Evolutionary conservation across 192 early-diverging fungal genomes (phyloP).

Genomic region (Chytriomyces sp.): DNA sequence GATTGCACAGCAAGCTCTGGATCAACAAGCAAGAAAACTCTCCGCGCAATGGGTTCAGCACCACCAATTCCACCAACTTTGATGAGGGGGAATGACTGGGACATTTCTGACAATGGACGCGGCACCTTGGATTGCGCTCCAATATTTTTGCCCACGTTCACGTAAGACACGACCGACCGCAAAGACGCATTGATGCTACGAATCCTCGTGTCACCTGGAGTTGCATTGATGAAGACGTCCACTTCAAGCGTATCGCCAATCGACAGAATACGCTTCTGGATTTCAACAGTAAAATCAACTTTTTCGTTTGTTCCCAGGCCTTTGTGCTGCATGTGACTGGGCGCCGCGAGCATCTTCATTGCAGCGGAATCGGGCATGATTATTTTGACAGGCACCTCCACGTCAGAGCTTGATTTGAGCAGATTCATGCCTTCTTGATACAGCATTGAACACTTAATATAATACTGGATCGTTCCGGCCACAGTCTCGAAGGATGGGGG

Average conservation of each 20-base stretch:
- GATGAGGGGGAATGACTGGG: conserved; percentile 1
- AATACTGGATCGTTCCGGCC: conserved; percentile 16
- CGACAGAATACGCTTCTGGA: conserved; percentile 4
- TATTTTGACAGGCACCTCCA: conserved; percentile 27
- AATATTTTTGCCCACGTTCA: background rate
- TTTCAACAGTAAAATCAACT: conserved; percentile 4
- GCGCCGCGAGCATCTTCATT: background rate
- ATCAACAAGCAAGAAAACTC: conserved; percentile 7
- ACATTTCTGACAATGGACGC: conserved; percentile 4
- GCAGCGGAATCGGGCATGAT: conserved; percentile 22
- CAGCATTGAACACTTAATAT: conserved; percentile 24
- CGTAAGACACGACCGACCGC: conserved; percentile 4
- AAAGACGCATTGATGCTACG: conserved; percentile 20
- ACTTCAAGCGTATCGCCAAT: conserved; percentile 24
- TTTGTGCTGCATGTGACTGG: conserved; percentile 15
- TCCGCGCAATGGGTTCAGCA: conserved; percentile 5
- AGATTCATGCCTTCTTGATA: conserved; percentile 36
- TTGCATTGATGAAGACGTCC: conserved; percentile 11
- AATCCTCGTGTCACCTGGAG: conserved; percentile 9
- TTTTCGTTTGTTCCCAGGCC: background rate
- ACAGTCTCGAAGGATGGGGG: conserved; percentile 17
- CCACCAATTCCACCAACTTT: background rate
- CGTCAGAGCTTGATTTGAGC: conserved; percentile 16
- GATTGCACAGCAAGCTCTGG: background rate
- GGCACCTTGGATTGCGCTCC: background rate